Percentiles rank a stretch among this genome's conserved stretches.
phyloP scores from a whole-genome alignment of 805 yeast species.

The Myxozyma monticola region DNA sequence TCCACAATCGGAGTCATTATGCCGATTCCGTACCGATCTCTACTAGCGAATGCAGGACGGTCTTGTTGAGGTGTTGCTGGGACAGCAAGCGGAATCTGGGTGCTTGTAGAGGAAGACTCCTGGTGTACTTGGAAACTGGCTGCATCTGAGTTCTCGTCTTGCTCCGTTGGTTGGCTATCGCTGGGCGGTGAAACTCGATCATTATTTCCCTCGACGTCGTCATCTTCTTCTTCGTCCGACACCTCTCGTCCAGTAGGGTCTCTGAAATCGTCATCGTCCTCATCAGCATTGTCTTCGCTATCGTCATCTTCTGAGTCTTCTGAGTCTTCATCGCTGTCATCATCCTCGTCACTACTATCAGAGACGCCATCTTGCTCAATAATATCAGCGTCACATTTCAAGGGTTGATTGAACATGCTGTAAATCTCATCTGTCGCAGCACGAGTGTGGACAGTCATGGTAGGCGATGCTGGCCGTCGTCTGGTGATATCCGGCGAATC shows the following conservation, averaged over 20 bases:
- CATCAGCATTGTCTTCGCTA: constrained; percentile 13
- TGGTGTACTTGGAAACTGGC: too few species aligned
- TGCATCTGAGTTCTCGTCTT: constrained; percentile 5
- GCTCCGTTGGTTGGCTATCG: too few species aligned
- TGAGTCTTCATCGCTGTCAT: constrained; percentile 21
- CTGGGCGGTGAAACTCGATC: background rate
- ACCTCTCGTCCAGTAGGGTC: constrained; percentile 1
- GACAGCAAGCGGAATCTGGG: constrained; percentile 6
- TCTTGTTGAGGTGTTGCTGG: constrained; percentile 29
- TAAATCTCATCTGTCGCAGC: constrained; percentile 73
- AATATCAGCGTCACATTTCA: constrained; percentile 33
- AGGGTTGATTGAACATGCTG: constrained; percentile 69
- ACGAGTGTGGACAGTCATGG: constrained; percentile 73
- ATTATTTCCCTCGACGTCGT: background rate
- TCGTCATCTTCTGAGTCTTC: constrained; percentile 23
- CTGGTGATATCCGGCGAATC: constrained; percentile 33
- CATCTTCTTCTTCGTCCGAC: constrained; percentile 5
- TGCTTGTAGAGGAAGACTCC: too few species aligned
- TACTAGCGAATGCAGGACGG: constrained; percentile 1
- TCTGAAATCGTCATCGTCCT: constrained; percentile 2
- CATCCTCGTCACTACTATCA: constrained; percentile 30
- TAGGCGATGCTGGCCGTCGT: constrained; percentile 59
- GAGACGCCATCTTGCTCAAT: constrained; percentile 30
- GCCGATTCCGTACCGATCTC: constrained; percentile 21
- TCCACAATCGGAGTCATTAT: constrained; percentile 39